Conservation (phyloP, 208 protist species). For the Novymonas esmeraldas region DNA sequence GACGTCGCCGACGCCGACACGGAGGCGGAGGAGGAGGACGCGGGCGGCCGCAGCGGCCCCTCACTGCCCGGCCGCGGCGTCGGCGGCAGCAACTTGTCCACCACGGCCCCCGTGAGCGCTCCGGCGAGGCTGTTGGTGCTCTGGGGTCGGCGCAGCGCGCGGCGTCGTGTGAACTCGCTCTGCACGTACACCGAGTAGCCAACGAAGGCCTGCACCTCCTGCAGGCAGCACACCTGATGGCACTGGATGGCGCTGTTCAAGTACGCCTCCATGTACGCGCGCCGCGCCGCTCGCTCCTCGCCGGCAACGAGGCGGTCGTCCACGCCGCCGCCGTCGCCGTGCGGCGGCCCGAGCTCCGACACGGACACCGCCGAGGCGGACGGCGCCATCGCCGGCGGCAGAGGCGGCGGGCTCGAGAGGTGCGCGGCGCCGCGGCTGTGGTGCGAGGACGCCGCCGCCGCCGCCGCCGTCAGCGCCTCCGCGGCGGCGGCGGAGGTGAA, state of each 20-base stretch:
- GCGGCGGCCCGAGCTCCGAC: no score
- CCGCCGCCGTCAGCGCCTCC: neutral
- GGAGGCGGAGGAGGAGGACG: neutral
- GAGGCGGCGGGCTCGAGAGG: no score
- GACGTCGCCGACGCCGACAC: neutral
- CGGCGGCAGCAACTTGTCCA: neutral
- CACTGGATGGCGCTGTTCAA: conserved; percentile 35
- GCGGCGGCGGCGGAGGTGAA: conserved; percentile 14
- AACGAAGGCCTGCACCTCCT: conserved; percentile 60
- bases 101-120: neutral
- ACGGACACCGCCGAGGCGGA: no score
- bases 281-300: conserved; percentile 34
- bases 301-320: conserved; percentile 14
- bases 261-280: conserved; percentile 54
- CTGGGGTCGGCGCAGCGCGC: neutral
- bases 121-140: neutral
- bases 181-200: conserved; percentile 42
- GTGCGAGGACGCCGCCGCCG: no score
- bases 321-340: neutral
- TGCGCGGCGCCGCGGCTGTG: no score
- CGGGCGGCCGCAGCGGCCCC: neutral
- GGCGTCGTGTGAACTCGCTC: conserved; percentile 22
- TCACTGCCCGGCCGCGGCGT: neutral
- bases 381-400: no score
- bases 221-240: conserved; percentile 32